Base-by-base conservation (phyloP, 441 rosid genomes). In the Brassica balearica region DNA sequence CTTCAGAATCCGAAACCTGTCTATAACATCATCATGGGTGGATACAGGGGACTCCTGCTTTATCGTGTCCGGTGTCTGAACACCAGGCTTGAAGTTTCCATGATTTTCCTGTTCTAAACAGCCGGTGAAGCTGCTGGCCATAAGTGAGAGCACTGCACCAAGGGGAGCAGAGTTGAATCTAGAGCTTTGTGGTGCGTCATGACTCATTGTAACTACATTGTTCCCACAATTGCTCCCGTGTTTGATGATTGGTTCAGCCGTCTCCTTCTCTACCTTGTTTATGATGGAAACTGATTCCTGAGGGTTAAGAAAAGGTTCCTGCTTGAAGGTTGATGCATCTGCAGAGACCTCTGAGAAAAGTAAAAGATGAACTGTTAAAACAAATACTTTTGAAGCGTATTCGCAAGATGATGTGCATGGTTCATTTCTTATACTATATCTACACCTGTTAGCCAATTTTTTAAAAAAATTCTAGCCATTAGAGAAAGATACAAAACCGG, bases 161-260 rank as follows among this genome's bases (percentile, higher is more conserved):
- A 22, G 20, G 64, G 82, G 29, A 69, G 65, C 78, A 36, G 83
- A 75, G 48, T 78, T 61, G 67, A 75, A 72, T 46, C 38, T 71
- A 63, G 63, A 80, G 86, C 43, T 43, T 73, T 78, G 83, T 23
- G 91, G 88, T 66, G 79, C 80, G 25, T 76, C 82, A 25, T 73
- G 74, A 75, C 70, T 82, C 78, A 85, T 81, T 43, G 88, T 85
- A 75, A 84, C 74, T 27, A 79, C 85, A 83, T 86, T 89, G 73
- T 83, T 85, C 38, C 61, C 76, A 72, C 66, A 68, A 38, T 12
- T 55, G 74, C 68, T 69, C 71, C 76, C 77, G 2, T 70, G 6
- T 11, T 74, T 46, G 43, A 27, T 48, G 76, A 75, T 11, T 8
- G 80, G 65, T 32, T 65, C 80, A 58, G 68, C 11, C 60, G 63